Conservation (phyloP, 1,139 yeast genomes). For the Candida sanyaensis region DNA sequence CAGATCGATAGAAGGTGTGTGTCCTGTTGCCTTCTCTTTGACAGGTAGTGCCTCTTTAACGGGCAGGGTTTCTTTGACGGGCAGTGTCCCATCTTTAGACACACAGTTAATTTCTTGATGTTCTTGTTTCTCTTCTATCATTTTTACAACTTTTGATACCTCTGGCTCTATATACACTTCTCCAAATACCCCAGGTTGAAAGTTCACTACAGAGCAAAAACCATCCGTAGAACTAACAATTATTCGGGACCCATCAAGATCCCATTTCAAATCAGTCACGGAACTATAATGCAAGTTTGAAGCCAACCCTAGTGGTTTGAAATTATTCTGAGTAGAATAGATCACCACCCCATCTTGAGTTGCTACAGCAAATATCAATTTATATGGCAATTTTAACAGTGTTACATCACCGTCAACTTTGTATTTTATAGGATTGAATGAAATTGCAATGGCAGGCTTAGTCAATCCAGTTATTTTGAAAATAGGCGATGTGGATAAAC, state of each 20-base stretch:
- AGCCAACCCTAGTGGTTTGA: conserved; percentile 69
- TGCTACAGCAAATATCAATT: conserved; percentile 89
- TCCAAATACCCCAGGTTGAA: conserved; percentile 58
- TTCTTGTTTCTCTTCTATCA: neutral
- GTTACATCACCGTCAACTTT: conserved; percentile 20
- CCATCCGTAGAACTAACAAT: conserved; percentile 93
- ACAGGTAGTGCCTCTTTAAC: neutral
- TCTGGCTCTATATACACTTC: conserved; percentile 16
- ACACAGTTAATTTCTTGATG: neutral
- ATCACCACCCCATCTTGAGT: conserved; percentile 85
- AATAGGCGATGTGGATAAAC: conserved; percentile 68
- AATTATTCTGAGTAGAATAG: conserved; percentile 69
- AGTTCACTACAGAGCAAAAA: conserved; percentile 70
- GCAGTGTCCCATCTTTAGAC: neutral
- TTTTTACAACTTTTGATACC: conserved; percentile 8
- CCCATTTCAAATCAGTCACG: conserved; percentile 87
- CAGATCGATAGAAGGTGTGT: conserved; percentile 14
- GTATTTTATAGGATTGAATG: conserved; percentile 73
- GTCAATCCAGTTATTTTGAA: conserved; percentile 76
- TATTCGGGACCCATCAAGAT: conserved; percentile 68
- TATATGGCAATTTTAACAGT: conserved; percentile 52
- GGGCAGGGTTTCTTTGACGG: too few relatives aligned
- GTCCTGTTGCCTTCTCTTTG: neutral
- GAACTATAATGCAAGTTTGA: conserved; percentile 86
- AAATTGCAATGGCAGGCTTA: conserved; percentile 81